Evolutionary conservation across 371 early-diverging fungal genomes (phyloP).

Genomic region (Mucor racemosus): DNA sequence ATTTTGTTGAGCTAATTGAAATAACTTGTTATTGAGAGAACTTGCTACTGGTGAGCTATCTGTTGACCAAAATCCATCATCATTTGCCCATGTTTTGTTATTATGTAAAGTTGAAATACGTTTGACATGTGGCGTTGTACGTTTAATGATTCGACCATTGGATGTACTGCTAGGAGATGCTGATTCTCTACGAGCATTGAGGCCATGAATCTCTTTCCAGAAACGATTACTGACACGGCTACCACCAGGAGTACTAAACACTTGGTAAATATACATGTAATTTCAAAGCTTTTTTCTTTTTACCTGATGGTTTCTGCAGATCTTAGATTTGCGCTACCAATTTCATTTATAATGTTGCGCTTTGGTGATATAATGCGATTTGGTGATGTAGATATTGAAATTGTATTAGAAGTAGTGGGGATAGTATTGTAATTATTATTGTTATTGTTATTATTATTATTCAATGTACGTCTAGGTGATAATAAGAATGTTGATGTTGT

Average conservation of each 20-base stretch:
- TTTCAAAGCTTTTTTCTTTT: not conserved
- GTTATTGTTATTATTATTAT: not conserved
- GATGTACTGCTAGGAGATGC: not conserved
- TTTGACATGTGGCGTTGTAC: not conserved
- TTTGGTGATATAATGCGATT: constrained; percentile 2
- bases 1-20: constrained; percentile 13
- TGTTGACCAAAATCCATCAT: constrained; percentile 17
- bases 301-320: constrained; percentile 31
- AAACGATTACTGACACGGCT: constrained; percentile 26
- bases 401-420: not conserved
- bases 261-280: not conserved
- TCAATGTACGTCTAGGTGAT: constrained; percentile 1
- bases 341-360: constrained; percentile 12
- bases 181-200: constrained; percentile 13
- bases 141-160: not conserved
- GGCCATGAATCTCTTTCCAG: constrained; percentile 36
- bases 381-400: not conserved
- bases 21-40: constrained; percentile 7
- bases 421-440: not conserved
- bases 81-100: constrained; percentile 7
- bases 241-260: constrained; percentile 29
- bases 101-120: not conserved
- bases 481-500: not conserved
- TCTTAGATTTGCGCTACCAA: constrained; percentile 19
- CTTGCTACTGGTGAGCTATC: constrained; percentile 1